Evolutionary conservation across 208 protist genomes (phyloP), one percentile per base, ranked within the genome.

Genomic region (Wallacemonas sp.): DNA sequence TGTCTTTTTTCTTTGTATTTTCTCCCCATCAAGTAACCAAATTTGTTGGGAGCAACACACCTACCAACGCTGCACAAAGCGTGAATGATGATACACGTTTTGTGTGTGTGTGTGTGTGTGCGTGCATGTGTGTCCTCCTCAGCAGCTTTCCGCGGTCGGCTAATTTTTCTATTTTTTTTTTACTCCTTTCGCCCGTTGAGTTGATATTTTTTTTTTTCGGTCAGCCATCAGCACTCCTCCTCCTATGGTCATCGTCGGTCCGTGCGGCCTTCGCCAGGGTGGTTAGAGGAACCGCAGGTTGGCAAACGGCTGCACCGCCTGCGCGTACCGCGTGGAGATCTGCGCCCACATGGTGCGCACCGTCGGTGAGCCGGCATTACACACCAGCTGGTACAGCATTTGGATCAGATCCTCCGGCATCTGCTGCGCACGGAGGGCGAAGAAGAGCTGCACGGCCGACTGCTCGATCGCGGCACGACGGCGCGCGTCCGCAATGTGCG

Each of bases 281-380:
- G n/a, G n/a, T n/a, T 65, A 89, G 61, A 92, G 39, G 61, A 85
- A 92, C 39, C 79, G 77, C 44, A 89, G 68, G 41, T 86, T 84
- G 28, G 70, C 41, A 68, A 86, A 87, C 3, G 49, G 61, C 55
- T 87, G 82, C 22, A 89, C 65, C 7, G 46, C 74, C n/a, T 76
- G 67, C 36, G 71, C 70, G 57, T 86, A 74, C 7, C 59, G 67
- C 36, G 84, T 55, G 18, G 69, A 59, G 16, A 92, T 49, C 28
- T 85, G 66, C 14, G 61, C 25, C 86, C 86, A 92, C 42, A 57
- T 70, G 62, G 67, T 77, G 26, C 80, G 61, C 25, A 71, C 70
- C 11, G 39, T 49, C 5, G 74, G 77, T 36, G 82, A 82, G 22
- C 80, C 82, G 5, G 71, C 67, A 5, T 32, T 65, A 42, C 78